Percentiles rank a stretch among this genome's conserved stretches.
These are phyloP conservation scores for Xylaria telfairii DNA, from an alignment of 495 filamentous ascomycete genomes.

Conservation along the genomic window DNA sequence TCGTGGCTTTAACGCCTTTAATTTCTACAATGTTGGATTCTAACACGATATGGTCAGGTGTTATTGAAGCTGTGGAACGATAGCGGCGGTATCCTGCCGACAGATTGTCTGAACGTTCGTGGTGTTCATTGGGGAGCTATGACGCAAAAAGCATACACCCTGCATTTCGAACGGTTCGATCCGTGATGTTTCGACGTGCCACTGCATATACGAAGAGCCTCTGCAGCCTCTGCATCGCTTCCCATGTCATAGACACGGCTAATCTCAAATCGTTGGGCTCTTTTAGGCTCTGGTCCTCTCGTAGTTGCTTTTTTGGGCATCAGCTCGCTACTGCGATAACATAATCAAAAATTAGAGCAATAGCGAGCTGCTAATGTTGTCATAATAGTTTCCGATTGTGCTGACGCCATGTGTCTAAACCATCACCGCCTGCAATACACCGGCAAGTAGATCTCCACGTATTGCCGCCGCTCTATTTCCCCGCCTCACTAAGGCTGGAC, in stretches of 20 bases:
- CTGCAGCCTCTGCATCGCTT: slow-evolving; percentile 13
- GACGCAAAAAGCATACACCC: not conserved
- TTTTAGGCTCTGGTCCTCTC: slow-evolving; percentile 13
- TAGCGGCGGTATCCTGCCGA: not conserved
- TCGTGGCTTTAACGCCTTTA: not conserved
- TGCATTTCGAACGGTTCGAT: not conserved
- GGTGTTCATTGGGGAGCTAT: not conserved
- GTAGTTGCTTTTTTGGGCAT: slow-evolving; percentile 13
- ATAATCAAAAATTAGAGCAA: not conserved
- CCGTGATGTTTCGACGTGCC: slow-evolving; percentile 8
- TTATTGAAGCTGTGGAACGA: not conserved
- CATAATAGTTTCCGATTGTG: slow-evolving; percentile 10
- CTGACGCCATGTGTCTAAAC: slow-evolving; percentile 16
- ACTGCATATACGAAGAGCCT: slow-evolving; percentile 24
- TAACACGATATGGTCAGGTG: not conserved
- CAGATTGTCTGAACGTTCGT: not conserved
- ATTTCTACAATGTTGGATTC: not conserved
- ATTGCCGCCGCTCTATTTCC: slow-evolving; percentile 1
- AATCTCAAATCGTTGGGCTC: not conserved
- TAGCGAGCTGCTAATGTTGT: not conserved
- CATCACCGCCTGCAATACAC: not conserved
- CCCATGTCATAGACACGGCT: not conserved
- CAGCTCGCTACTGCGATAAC: not conserved
- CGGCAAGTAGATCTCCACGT: not conserved
- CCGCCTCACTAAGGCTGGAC: not conserved